Evolutionary conservation across 371 early-diverging fungal species (phyloP), one percentile per base, ranked within the genome.

Genomic region (Rhizoclosmatium hyalinum): DNA sequence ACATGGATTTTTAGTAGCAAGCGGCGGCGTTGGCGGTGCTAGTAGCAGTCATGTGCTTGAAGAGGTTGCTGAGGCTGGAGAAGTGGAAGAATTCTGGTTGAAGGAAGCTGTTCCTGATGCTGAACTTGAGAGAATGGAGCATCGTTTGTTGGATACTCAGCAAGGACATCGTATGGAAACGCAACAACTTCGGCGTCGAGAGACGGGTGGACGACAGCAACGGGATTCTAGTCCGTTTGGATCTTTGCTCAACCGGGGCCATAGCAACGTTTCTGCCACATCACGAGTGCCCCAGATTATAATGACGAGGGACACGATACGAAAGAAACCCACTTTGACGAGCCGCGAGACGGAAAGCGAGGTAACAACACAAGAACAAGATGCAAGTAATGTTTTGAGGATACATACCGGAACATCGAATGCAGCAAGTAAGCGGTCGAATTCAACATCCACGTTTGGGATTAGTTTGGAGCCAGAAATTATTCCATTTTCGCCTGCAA

Each of bases 81-180:
- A 10, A 19, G 64, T 17, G 32, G 67, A 67, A 19, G 67, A 67
- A 46, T 69, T 69, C 43, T 69, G 70, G 70, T 43, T 69, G 4
- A n/a, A 58, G 12, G 70, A 69, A 2, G n/a, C 56, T 14, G 70
- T 69, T 6, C 70, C 70, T 12, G 70, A 69, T 43, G 57, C 70
- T 17, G 58, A 58, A 21, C 8, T 17, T 32, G 58, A 58, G 21
- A 10, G 58, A 19, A 10, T 17, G 10, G 6, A 32, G 21, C 50
- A 50, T 6, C 50, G 50, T 6, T 50, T 50, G 12, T 17, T 50
- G 6, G 12, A 17, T 0, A 6, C 6, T 6, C 50, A 50, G 50
- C 6, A 6, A 6, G 50, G 50, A 6, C 32, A 32, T 32, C 32
- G 32, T 32, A 32, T 32, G 32, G 32, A 32, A 32, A 32, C 32